These are phyloP conservation scores for Fusarium sp. DNA, from an alignment of 2,329 filamentous ascomycete genomes.

Conservation along the genomic window DNA sequence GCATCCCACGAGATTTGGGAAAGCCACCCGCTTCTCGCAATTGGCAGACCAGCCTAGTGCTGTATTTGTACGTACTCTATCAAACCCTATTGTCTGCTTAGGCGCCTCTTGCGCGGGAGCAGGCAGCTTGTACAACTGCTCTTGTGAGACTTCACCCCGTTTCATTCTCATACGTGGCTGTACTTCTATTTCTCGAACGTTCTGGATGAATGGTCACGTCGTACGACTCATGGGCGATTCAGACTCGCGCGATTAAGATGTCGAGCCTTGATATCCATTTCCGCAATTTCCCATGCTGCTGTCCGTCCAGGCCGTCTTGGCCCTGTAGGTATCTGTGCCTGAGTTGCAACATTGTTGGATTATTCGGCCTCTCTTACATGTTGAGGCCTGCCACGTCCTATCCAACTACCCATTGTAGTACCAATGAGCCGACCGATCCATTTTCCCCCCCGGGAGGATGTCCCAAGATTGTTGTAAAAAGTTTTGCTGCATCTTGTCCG, in stretches of 20 bases:
- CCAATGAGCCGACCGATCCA: conserved; percentile 4
- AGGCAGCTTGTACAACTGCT: conserved; percentile 13
- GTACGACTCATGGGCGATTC: conserved; percentile 29
- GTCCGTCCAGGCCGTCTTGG: conserved; percentile 10
- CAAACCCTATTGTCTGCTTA: conserved; percentile 10
- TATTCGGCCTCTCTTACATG: conserved; percentile 24
- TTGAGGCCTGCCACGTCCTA: conserved; percentile 27
- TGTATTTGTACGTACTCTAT: conserved; percentile 23
- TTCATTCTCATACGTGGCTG: conserved; percentile 38
- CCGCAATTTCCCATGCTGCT: conserved; percentile 16
- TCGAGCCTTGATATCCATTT: conserved; percentile 24
- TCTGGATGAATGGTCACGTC: conserved; percentile 28
- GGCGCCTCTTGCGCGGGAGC: conserved; percentile 21
- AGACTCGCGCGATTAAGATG: conserved; percentile 23
- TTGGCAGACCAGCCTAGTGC: conserved; percentile 2
- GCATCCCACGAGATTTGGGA: conserved; percentile 38
- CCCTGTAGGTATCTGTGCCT: conserved; percentile 3
- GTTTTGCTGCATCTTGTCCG: conserved; percentile 27
- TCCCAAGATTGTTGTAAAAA: conserved; percentile 25
- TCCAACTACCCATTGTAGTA: conserved; percentile 4
- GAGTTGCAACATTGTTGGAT: background rate
- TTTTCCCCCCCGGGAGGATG: conserved; percentile 4
- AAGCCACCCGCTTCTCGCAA: conserved; percentile 24
- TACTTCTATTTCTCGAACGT: conserved; percentile 44
- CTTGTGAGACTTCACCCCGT: conserved; percentile 22